phyloP scores from a whole-genome alignment of 495 filamentous ascomycete species.

The Pseudomonodictys pantanalensis region DNA sequence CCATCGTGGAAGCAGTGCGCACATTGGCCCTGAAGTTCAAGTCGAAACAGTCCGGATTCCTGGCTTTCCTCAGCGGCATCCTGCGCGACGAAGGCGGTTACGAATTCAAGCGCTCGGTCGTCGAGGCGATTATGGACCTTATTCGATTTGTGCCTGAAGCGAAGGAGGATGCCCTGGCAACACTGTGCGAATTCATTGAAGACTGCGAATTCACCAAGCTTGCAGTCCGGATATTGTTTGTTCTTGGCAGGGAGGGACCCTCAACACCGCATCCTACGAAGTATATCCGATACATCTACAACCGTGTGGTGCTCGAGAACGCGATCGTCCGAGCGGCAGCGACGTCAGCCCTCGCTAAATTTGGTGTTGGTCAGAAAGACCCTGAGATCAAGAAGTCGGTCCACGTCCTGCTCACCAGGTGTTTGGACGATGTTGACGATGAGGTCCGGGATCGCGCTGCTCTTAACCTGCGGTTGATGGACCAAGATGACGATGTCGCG shows the following conservation, averaged over 20 bases:
- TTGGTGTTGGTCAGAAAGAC: conserved; percentile 95
- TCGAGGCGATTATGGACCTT: conserved; percentile 98
- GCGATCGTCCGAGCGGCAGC: conserved; percentile 93
- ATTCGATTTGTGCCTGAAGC: conserved; percentile 99
- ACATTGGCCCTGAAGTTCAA: conserved; percentile 97
- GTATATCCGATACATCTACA: conserved; percentile 99
- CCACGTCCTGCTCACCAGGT: conserved; percentile 84
- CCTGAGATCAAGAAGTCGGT: conserved; percentile 95
- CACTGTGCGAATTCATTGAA: conserved; percentile 98
- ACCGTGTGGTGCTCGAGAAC: conserved; percentile 96
- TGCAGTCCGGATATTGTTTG: conserved; percentile 88
- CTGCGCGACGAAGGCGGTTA: conserved; percentile 96
- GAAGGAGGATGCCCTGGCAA: conserved; percentile 94
- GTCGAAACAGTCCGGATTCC: conserved; percentile 96
- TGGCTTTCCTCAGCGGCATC: conserved; percentile 91
- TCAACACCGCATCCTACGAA: conserved; percentile 95
- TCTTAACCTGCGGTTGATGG: conserved; percentile 84
- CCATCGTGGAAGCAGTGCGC: conserved; percentile 95
- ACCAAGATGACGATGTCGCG: conserved; percentile 76
- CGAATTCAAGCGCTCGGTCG: conserved; percentile 95
- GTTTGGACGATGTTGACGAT: conserved; percentile 95
- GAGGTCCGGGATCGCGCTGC: conserved; percentile 96
- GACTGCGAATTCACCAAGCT: conserved; percentile 99
- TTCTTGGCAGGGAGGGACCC: conserved; percentile 90
- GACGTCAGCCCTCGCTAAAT: conserved; percentile 93